Evolutionary conservation across 2,329 filamentous ascomycete species (phyloP).

Genomic region (Colletotrichum camelliae): DNA sequence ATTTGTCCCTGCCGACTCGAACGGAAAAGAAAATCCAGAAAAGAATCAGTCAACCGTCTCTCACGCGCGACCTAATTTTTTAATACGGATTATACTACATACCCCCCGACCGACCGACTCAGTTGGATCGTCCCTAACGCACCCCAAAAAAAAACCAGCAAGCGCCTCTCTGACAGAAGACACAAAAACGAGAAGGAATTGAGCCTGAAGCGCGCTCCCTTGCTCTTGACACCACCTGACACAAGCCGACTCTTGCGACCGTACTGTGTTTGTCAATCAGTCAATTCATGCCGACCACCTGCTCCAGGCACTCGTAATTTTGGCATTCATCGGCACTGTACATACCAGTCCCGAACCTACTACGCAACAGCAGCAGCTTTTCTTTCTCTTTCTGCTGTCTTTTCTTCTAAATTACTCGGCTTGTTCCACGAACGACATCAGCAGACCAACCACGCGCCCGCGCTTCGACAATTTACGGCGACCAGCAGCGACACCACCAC

Average conservation of each 20-base stretch:
- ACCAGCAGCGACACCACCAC: conserved; percentile 3
- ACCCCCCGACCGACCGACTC: not conserved
- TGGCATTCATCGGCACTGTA: conserved; percentile 3
- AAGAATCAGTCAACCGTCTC: not conserved
- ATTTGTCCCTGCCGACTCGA: not conserved
- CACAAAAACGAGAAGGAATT: not conserved
- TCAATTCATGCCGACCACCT: conserved; percentile 10
- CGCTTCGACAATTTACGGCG: conserved; percentile 11
- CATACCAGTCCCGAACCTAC: conserved; percentile 1
- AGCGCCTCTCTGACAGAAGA: not conserved
- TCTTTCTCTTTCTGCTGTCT: not conserved
- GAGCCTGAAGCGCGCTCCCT: conserved; percentile 5
- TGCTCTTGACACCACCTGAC: conserved; percentile 15
- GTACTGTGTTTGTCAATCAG: conserved; percentile 12
- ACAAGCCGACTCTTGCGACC: conserved; percentile 9
- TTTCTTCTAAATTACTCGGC: not conserved
- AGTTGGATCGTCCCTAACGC: not conserved
- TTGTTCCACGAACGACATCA: conserved; percentile 1
- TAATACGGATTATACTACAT: not conserved
- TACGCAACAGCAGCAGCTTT: not conserved
- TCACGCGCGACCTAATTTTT: not conserved
- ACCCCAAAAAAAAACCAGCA: not conserved
- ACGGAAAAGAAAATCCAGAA: not conserved
- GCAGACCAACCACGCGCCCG: conserved; percentile 10
- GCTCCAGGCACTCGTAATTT: conserved; percentile 8